Evolutionary conservation across 306 rosid species (phyloP).

Genomic region (Dicorynia guianensis): DNA sequence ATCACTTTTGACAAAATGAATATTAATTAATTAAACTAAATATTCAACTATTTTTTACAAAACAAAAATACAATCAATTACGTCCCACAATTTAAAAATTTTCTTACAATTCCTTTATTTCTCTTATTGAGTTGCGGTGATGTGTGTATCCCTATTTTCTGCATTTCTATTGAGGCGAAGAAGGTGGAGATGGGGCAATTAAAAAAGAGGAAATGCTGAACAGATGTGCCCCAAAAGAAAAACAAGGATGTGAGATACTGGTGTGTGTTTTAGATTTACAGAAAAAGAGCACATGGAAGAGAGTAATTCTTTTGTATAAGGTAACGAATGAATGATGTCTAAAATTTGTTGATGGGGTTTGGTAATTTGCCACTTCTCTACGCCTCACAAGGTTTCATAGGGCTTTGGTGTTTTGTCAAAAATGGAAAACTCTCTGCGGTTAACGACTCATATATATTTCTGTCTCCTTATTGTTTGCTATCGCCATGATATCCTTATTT

Average conservation of each 20-base stretch:
- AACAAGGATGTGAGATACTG: not conserved
- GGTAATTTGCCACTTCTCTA: slow-evolving; percentile 25
- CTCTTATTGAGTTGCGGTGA: too few species aligned
- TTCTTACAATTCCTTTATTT: too few species aligned
- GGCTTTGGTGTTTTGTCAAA: slow-evolving; percentile 38
- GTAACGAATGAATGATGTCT: too few species aligned
- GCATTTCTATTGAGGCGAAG: not conserved
- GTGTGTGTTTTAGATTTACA: not conserved
- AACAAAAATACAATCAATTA: too few species aligned
- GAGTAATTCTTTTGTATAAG: too few species aligned
- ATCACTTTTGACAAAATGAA: too few species aligned
- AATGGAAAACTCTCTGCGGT: slow-evolving; percentile 36
- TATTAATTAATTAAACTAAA: too few species aligned
- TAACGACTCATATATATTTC: not conserved
- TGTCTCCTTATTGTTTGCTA: slow-evolving; percentile 24
- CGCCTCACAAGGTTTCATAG: not conserved
- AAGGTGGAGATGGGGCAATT: not conserved
- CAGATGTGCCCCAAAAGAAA: slow-evolving; percentile 25
- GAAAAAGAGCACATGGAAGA: not conserved
- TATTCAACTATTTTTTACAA: too few species aligned
- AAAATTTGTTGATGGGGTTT: not conserved
- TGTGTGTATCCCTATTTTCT: too few species aligned
- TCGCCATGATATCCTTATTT: not conserved
- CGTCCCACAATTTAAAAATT: too few species aligned
- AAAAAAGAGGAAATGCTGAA: not conserved